phyloP scores from a whole-genome alignment of 1,139 yeast genomes.

The Blastobotrys arbuscula region DNA sequence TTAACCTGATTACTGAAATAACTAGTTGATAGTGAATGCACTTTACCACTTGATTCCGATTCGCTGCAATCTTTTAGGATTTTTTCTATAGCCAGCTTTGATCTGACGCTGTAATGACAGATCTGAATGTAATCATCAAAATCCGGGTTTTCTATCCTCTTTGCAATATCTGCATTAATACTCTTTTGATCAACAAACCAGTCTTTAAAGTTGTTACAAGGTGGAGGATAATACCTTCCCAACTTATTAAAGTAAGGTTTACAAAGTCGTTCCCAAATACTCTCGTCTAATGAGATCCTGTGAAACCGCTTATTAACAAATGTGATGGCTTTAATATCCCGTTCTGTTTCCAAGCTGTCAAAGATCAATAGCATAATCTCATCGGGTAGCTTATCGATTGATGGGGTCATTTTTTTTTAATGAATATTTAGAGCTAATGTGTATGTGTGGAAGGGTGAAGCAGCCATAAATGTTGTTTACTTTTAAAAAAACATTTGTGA shows the following conservation, averaged over 20 bases:
- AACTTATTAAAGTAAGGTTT: conserved; percentile 3
- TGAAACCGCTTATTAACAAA: neutral
- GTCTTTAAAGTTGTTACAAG: neutral
- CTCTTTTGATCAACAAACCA: conserved; percentile 1
- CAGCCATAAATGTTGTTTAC: neutral
- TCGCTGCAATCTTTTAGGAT: neutral
- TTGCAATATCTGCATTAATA: neutral
- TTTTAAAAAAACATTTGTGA: no score
- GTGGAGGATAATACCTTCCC: neutral
- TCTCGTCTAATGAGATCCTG: conserved; percentile 4
- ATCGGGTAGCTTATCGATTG: conserved; percentile 6
- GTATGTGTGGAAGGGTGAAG: no score
- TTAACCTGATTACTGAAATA: neutral
- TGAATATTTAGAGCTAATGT: no score
- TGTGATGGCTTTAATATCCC: neutral
- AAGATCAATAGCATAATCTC: conserved; percentile 6
- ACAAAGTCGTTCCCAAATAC: conserved; percentile 1
- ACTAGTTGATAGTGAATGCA: neutral
- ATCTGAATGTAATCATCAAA: neutral
- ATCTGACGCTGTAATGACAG: neutral
- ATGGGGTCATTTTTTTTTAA: neutral
- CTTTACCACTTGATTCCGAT: neutral
- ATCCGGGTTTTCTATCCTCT: neutral
- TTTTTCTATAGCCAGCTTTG: neutral
- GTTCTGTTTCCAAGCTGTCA: neutral